Percentiles rank a stretch among this genome's conserved stretches.
phyloP scores from a whole-genome alignment of 257 asterid species.

The Buddleja alternifolia region DNA sequence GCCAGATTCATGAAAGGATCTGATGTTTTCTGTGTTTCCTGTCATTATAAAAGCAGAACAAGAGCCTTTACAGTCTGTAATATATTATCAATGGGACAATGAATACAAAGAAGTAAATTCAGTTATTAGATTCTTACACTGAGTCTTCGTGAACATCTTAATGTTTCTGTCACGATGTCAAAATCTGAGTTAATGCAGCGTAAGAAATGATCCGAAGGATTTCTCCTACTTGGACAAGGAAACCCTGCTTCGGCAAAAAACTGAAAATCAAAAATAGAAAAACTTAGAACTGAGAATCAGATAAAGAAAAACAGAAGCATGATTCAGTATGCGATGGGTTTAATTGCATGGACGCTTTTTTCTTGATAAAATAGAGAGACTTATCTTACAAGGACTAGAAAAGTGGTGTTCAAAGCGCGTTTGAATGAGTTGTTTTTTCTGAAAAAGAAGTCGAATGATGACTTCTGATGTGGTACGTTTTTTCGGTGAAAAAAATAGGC shows the following conservation, averaged over 20 bases:
- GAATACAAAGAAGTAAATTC: too few species aligned
- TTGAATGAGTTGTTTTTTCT: too few species aligned
- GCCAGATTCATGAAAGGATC: slow-evolving; percentile 79
- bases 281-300: neutral
- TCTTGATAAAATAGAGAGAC: too few species aligned
- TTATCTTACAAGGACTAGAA: too few species aligned
- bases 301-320: neutral
- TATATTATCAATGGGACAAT: too few species aligned
- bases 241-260: slow-evolving; percentile 97
- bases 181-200: slow-evolving; percentile 91
- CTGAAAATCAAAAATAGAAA: slow-evolving; percentile 38
- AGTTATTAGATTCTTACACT: slow-evolving; percentile 53
- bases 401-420: too few species aligned
- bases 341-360: too few species aligned
- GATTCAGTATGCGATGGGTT: too few species aligned
- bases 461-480: too few species aligned
- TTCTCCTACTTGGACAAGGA: slow-evolving; percentile 92
- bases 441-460: too few species aligned
- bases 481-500: too few species aligned
- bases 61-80: neutral
- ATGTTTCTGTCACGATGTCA: slow-evolving; percentile 77
- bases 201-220: slow-evolving; percentile 95
- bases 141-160: slow-evolving; percentile 78
- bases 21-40: slow-evolving; percentile 52
- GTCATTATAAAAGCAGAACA: slow-evolving; percentile 20